Conservation (phyloP, 1,284 basidiomycete species). For the Cryptococcus sp. region DNA sequence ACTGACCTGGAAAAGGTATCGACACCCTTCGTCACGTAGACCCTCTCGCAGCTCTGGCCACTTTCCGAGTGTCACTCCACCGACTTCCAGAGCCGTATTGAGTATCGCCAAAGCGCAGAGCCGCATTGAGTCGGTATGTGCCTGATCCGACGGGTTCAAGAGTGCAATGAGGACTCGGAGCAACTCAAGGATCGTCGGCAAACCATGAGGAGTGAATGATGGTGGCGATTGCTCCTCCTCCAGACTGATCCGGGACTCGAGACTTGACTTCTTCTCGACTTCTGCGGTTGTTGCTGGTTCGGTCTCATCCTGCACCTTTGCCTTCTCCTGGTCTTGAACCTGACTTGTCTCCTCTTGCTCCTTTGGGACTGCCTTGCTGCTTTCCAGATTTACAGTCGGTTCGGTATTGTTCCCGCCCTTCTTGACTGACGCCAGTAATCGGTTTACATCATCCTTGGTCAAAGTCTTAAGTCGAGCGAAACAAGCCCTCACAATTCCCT, state of each 20-base stretch:
- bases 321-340: no score
- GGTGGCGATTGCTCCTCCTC: slow-evolving; percentile 10
- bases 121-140: slow-evolving; percentile 95
- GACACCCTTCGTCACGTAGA: slow-evolving; percentile 76
- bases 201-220: slow-evolving; percentile 61
- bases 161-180: slow-evolving; percentile 92
- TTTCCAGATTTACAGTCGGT: slow-evolving; percentile 2
- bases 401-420: slow-evolving; percentile 3
- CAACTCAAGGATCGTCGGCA: slow-evolving; percentile 89
- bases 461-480: slow-evolving; percentile 70
- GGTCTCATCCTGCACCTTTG: not conserved
- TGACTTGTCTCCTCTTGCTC: not conserved
- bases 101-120: slow-evolving; percentile 83
- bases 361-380: not conserved
- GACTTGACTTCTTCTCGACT: not conserved
- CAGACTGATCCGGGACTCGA: not conserved
- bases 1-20: slow-evolving; percentile 71
- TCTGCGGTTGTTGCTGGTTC: not conserved
- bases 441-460: slow-evolving; percentile 41
- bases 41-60: slow-evolving; percentile 52
- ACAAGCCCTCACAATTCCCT: slow-evolving; percentile 73
- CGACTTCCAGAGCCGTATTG: slow-evolving; percentile 82
- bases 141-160: slow-evolving; percentile 86
- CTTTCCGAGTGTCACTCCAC: slow-evolving; percentile 67
- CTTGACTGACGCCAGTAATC: slow-evolving; percentile 25